Conservation (phyloP, 2,329 filamentous ascomycete species). For the Zymoseptoria tritici region DNA sequence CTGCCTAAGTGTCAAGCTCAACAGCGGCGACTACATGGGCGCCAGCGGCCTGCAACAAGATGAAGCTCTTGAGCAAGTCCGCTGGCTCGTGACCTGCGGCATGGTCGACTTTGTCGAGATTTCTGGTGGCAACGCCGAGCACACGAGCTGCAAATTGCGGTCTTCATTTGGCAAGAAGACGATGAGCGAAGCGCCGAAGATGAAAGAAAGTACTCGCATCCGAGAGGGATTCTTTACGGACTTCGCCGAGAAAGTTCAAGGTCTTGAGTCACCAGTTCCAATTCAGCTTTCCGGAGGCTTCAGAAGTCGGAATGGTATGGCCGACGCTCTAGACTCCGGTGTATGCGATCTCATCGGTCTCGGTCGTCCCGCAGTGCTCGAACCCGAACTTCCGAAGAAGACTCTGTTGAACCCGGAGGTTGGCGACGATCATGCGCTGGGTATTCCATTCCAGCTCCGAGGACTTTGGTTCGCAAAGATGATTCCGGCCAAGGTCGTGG, state of each 20-base stretch:
- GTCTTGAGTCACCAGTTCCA: slow-evolving; percentile 19
- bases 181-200: slow-evolving; percentile 30
- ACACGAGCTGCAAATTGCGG: slow-evolving; percentile 18
- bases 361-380: slow-evolving; percentile 39
- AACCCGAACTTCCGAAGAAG: slow-evolving; percentile 36
- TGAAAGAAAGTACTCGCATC: slow-evolving; percentile 36
- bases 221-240: slow-evolving; percentile 64
- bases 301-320: slow-evolving; percentile 46
- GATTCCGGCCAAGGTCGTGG: slow-evolving; percentile 29
- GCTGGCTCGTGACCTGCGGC: slow-evolving; percentile 40
- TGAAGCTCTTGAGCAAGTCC: slow-evolving; percentile 53
- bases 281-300: slow-evolving; percentile 55
- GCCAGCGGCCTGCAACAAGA: slow-evolving; percentile 28
- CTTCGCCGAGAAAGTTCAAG: slow-evolving; percentile 41
- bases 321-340: slow-evolving; percentile 39
- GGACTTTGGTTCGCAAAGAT: slow-evolving; percentile 29
- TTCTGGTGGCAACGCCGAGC: slow-evolving; percentile 47
- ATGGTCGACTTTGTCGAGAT: slow-evolving; percentile 61
- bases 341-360: slow-evolving; percentile 47
- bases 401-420: slow-evolving; percentile 30
- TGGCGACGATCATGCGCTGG: slow-evolving; percentile 22
- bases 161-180: slow-evolving; percentile 19
- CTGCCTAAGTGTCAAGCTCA: slow-evolving; percentile 45
- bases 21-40: slow-evolving; percentile 41
- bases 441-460: slow-evolving; percentile 24